These are phyloP conservation scores for Pistacia integerrima DNA, from an alignment of 345 rosid genomes.

Conservation along the genomic window DNA sequence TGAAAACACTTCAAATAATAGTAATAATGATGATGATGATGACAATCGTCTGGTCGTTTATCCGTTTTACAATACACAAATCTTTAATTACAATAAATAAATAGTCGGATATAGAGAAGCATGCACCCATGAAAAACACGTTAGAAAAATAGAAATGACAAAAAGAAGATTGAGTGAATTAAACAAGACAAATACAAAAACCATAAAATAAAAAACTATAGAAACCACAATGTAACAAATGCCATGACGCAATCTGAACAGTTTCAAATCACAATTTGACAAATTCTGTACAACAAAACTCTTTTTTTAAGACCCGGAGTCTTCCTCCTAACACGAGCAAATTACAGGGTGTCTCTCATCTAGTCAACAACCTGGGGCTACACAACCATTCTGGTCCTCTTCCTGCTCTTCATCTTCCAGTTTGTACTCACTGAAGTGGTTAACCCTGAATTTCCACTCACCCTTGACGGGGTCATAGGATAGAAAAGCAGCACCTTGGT, in stretches of 20 bases:
- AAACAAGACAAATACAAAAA: background rate
- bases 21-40: too few species aligned
- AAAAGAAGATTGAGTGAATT: background rate
- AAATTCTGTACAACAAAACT: slow-evolving; percentile 19
- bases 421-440: slow-evolving; percentile 76
- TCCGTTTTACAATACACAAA: too few species aligned
- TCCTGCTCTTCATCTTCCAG: slow-evolving; percentile 49
- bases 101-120: too few species aligned
- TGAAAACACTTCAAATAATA: too few species aligned
- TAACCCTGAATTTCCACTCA: slow-evolving; percentile 90
- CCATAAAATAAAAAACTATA: background rate
- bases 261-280: slow-evolving; percentile 4
- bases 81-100: too few species aligned
- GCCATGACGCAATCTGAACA: background rate
- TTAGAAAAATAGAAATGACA: background rate
- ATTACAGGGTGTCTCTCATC: background rate
- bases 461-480: slow-evolving; percentile 79
- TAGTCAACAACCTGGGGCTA: slow-evolving; percentile 26
- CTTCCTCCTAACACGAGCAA: background rate
- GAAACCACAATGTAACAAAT: background rate
- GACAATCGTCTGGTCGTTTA: too few species aligned
- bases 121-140: background rate
- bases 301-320: background rate
- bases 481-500: slow-evolving; percentile 86
- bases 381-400: slow-evolving; percentile 16